These are phyloP conservation scores for Sporisorium graminicola DNA, from an alignment of 1,284 basidiomycete genomes.

Conservation along the genomic window DNA sequence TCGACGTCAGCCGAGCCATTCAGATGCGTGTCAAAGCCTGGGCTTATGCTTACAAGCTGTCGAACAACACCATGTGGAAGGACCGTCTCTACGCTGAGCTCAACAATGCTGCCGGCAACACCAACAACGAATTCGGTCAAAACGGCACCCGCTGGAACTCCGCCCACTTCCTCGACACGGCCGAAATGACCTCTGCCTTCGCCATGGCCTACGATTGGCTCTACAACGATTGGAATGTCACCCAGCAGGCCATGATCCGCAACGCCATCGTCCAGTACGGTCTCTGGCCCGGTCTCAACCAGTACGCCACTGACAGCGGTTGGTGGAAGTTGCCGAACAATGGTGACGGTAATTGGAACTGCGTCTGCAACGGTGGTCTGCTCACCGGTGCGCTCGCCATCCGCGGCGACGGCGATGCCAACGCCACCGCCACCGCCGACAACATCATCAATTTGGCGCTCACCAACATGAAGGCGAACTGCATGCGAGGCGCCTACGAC, in stretches of 20 bases:
- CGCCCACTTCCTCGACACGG: conserved; percentile 91
- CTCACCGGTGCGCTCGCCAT: conserved; percentile 91
- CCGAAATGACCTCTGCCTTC: conserved; percentile 78
- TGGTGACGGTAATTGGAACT: conserved; percentile 91
- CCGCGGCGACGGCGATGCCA: conserved; percentile 76
- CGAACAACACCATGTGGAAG: conserved; percentile 89
- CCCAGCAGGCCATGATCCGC: conserved; percentile 80
- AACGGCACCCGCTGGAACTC: conserved; percentile 81
- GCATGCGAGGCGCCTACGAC: conserved; percentile 74
- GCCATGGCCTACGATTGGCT: conserved; percentile 93
- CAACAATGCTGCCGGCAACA: conserved; percentile 69
- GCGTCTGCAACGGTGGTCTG: conserved; percentile 92
- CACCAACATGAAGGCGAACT: conserved; percentile 83
- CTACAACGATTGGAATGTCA: conserved; percentile 83
- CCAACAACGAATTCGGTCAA: conserved; percentile 73
- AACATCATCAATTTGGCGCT: conserved; percentile 79
- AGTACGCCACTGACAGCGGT: conserved; percentile 64
- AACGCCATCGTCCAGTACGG: conserved; percentile 84
- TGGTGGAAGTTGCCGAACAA: conserved; percentile 72
- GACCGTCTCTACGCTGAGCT: conserved; percentile 88
- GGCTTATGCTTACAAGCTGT: conserved; percentile 89
- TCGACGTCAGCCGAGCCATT: conserved; percentile 89
- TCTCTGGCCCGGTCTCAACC: conserved; percentile 72
- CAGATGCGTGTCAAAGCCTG: conserved; percentile 93
- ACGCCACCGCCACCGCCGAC: conserved; percentile 80